These are phyloP conservation scores for Stentor coeruleus DNA, from an alignment of 73 alveolate species.

Conservation along the genomic window DNA sequence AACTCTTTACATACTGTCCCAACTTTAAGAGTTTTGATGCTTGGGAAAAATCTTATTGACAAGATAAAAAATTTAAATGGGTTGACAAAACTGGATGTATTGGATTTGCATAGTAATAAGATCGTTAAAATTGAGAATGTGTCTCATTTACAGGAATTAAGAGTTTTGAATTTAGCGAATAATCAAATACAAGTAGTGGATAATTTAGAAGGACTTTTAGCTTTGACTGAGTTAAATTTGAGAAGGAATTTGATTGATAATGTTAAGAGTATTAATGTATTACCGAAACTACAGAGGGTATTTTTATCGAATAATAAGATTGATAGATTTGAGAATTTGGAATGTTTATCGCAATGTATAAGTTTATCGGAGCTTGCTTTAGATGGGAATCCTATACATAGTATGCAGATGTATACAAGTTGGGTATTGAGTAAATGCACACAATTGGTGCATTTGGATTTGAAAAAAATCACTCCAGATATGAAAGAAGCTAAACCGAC, in stretches of 20 bases:
- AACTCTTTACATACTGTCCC: constrained; percentile 81
- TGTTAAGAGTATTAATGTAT: constrained; percentile 51
- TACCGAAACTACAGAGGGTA: constrained; percentile 73
- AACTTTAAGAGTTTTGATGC: constrained; percentile 76
- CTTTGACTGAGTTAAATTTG: constrained; percentile 75
- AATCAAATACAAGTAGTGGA: constrained; percentile 70
- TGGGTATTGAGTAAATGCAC: constrained; percentile 55
- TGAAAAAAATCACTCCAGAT: constrained; percentile 45
- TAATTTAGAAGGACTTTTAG: constrained; percentile 62
- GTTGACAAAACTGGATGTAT: constrained; percentile 82
- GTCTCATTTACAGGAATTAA: constrained; percentile 58
- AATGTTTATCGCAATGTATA: constrained; percentile 53
- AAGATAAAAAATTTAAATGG: constrained; percentile 74
- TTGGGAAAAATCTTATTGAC: constrained; percentile 78
- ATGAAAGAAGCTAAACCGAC: constrained; percentile 42
- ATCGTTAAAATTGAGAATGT: constrained; percentile 82
- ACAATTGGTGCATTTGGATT: constrained; percentile 48
- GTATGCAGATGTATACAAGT: constrained; percentile 51
- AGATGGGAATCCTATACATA: constrained; percentile 81
- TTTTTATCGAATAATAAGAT: constrained; percentile 79
- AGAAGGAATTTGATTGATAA: constrained; percentile 72
- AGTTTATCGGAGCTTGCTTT: constrained; percentile 70
- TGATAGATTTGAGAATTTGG: constrained; percentile 64
- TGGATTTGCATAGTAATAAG: constrained; percentile 85
- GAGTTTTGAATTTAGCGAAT: constrained; percentile 87